A percentile compares a stretch with the other conserved stretches of the same genome.
Evolutionary conservation across 1,139 yeast species (phyloP).

Genomic region (Nadsonia commutata): DNA sequence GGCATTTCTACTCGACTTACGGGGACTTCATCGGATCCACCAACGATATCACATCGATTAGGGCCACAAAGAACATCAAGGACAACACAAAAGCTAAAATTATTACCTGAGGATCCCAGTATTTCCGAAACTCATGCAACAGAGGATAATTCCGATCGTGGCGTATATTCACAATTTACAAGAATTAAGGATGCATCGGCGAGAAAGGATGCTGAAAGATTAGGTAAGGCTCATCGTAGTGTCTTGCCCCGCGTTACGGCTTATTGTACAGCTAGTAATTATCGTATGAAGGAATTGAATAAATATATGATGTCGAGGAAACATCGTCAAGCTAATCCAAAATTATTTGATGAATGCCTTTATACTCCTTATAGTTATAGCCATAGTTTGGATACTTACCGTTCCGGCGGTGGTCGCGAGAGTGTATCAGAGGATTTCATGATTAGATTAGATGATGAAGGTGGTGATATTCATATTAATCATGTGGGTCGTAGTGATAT

Average conservation of each 20-base stretch:
- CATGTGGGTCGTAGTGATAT: slow-evolving; percentile 59
- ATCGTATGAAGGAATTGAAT: slow-evolving; percentile 71
- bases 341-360: slow-evolving; percentile 81
- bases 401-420: slow-evolving; percentile 26
- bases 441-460: slow-evolving; percentile 76
- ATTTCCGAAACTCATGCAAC: slow-evolving; percentile 23
- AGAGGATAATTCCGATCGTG: slow-evolving; percentile 27
- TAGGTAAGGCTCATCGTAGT: slow-evolving; percentile 75
- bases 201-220: slow-evolving; percentile 81
- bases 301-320: slow-evolving; percentile 77
- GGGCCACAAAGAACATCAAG: slow-evolving; percentile 85
- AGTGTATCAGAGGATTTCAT: slow-evolving; percentile 23
- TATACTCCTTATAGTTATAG: slow-evolving; percentile 74
- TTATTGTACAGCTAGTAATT: slow-evolving; percentile 88
- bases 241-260: slow-evolving; percentile 70
- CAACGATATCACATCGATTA: slow-evolving; percentile 22
- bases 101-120: slow-evolving; percentile 66
- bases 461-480: slow-evolving; percentile 82
- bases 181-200: slow-evolving; percentile 86
- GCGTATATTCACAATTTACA: slow-evolving; percentile 70
- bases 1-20: too few species aligned
- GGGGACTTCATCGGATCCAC: slow-evolving; percentile 3
- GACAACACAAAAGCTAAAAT: slow-evolving; percentile 72
- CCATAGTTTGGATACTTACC: slow-evolving; percentile 44
- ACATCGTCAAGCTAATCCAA: slow-evolving; percentile 56